Percentiles rank a stretch among this genome's conserved stretches.
Conservation (phyloP, 306 rosid genomes). For the Quercus variabilis region DNA sequence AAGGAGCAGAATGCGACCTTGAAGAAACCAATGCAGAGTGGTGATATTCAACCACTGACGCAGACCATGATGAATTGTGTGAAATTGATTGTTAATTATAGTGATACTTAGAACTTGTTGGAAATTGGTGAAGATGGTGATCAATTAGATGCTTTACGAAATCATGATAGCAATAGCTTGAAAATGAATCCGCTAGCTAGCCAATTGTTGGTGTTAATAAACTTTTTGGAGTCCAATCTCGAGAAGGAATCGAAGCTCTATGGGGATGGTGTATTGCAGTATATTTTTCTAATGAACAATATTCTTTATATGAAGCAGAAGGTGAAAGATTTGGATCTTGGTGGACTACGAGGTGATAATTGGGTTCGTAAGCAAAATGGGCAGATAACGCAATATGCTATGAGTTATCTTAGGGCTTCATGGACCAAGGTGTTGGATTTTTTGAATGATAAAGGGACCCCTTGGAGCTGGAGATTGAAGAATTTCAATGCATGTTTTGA, state of each 20-base stretch:
- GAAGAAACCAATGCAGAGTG: constrained; percentile 59
- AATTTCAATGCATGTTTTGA: constrained; percentile 82
- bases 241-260: constrained; percentile 64
- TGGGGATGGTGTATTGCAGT: constrained; percentile 66
- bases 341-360: constrained; percentile 67
- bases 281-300: constrained; percentile 85
- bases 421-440: constrained; percentile 82
- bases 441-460: constrained; percentile 70
- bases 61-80: constrained; percentile 88
- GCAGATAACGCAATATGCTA: constrained; percentile 73
- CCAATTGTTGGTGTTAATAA: constrained; percentile 52
- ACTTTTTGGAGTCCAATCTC: constrained; percentile 68
- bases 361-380: constrained; percentile 85
- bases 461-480: constrained; percentile 43
- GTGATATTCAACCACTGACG: constrained; percentile 88
- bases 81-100: constrained; percentile 80
- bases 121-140: constrained; percentile 30
- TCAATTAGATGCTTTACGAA: constrained; percentile 25
- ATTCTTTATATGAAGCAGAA: constrained; percentile 61
- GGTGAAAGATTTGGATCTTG: constrained; percentile 82
- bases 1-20: constrained; percentile 67
- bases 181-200: constrained; percentile 58
- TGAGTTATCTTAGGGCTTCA: constrained; percentile 83
- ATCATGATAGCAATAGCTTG: constrained; percentile 37
- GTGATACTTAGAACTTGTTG: constrained; percentile 61